Conservation (phyloP, 208 protist species). For the Leishmania martiniquensis region DNA sequence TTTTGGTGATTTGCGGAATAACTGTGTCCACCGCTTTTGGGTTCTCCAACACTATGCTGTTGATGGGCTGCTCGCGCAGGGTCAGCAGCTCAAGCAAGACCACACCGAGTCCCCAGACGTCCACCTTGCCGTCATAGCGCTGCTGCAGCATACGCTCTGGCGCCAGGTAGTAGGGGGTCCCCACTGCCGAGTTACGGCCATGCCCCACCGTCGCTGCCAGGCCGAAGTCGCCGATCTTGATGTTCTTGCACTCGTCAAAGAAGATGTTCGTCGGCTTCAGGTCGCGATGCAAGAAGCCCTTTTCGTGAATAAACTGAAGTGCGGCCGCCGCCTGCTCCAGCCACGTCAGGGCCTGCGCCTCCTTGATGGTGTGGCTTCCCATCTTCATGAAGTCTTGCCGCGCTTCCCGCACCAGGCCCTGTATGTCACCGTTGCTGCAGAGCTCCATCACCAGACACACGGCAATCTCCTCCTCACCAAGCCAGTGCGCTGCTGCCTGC, state of each 20-base stretch:
- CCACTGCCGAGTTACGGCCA: constrained; percentile 71
- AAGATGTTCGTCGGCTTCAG: constrained; percentile 94
- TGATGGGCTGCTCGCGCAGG: constrained; percentile 79
- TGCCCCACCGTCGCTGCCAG: constrained; percentile 72
- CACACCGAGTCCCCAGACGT: constrained; percentile 87
- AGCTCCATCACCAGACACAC: constrained; percentile 92
- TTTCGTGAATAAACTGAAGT: constrained; percentile 82
- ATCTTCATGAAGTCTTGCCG: constrained; percentile 71
- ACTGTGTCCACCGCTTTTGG: constrained; percentile 50
- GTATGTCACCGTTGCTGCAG: constrained; percentile 80
- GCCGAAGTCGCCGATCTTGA: constrained; percentile 92
- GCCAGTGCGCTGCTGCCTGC: constrained; percentile 16
- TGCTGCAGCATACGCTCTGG: constrained; percentile 91
- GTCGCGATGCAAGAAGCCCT: constrained; percentile 89
- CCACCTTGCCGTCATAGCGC: constrained; percentile 84
- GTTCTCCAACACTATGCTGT: constrained; percentile 79
- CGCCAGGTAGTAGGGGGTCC: constrained; percentile 91
- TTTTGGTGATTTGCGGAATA: constrained; percentile 54
- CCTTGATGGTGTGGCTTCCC: constrained; percentile 62
- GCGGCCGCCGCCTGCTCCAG: constrained; percentile 77
- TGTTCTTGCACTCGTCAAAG: constrained; percentile 69
- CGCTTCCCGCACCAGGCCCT: constrained; percentile 55
- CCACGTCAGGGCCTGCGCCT: constrained; percentile 74
- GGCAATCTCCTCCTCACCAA: constrained; percentile 47
- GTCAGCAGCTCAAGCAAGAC: constrained; percentile 84